Evolutionary conservation across 805 yeast species (phyloP), one percentile per base, ranked within the genome.

Genomic region (Brettanomyces bruxellensis): DNA sequence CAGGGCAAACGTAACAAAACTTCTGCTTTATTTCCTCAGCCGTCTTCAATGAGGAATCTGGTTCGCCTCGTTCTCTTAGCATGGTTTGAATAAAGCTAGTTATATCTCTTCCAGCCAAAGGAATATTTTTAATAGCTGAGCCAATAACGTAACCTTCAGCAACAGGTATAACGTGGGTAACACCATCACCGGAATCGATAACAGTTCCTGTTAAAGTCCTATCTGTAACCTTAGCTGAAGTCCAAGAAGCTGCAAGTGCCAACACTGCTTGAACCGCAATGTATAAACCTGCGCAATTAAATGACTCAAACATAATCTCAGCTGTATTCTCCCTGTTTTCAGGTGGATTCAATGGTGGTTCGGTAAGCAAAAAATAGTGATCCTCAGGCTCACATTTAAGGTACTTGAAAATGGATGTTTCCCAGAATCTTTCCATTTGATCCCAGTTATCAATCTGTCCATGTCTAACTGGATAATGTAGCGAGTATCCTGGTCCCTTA

Each of bases 361-460:
- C 99, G 44, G 99, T 93, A 56, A 93, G 70, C 47, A 93, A 71
- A 67, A 93, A 93, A 62, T 87, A 89, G 62, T 93, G 99, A 67
- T 93, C 99, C 66, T 93, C 99, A 13, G 99, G 99, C 68, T 93
- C 99, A 64, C 98, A 88, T 65, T 96, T 81, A 56, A 93, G 76
- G 64, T 93, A 93, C 69, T 93, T 91, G 73, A 93, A 93, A 60
- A 93, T 90, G 41, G 96, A 87, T 59, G 86, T 86, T 62, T 93
- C 98, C 99, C 99, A 93, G 67, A 89, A 91, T 63, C 99, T 77
- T 67, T 93, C 99, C 99, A 93, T 93, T 62, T 93, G 97, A 69
- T 93, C 99, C 99, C 99, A 93, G 66, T 93, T 88, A 66, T 93
- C 99, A 52, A 93, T 85, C 71, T 93, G 99, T 25, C 99, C 99